Evolutionary conservation across 495 filamentous ascomycete genomes (phyloP), one percentile per base, ranked within the genome.

Genomic region (Penicillium soppii): DNA sequence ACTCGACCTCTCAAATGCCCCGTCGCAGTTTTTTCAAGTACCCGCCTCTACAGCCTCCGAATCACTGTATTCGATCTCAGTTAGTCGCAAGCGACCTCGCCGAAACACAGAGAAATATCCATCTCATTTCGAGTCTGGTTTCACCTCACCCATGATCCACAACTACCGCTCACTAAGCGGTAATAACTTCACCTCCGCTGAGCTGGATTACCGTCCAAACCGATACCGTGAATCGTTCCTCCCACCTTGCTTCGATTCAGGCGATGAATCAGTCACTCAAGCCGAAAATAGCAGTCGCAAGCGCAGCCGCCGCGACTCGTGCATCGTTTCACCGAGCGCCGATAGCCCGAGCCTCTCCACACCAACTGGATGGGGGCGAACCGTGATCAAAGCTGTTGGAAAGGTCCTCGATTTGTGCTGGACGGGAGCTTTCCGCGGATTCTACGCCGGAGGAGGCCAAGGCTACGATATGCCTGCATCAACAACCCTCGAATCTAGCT

Each of bases 401-500:
- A 92, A 85, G 64, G 83, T 94, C 7, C 89, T 88, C 75, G 80
- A 91, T 59, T 90, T 95, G 52, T 94, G 90, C 76, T 87, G 76
- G 60, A 74, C 76, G 1, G 80, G 82, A 8, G 80, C 86, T 0
- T 92, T 96, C 62, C 73, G 77, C 40, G 91, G 91, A 0, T 96
- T 96, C 68, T 85, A 92, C 48, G 88, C 90, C 12, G 91, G 90
- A 20, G 90, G 87, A 15, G 91, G 91, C 5, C 75, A 71, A 30
- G 87, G 83, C 12, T 95, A 90, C 58, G 71, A 78, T 7, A 63
- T 79, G 61, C 46, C 58, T 3, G 46, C 51, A 6, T 40, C 56
- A 44, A 16, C 44, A 26, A 42, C 45, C 3, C 50, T 56, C 21
- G 55, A 44, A 50, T 20, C 62, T 50, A 63, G 61, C 43, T 70